These are phyloP conservation scores for Cercospora canescens DNA, from an alignment of 2,329 filamentous ascomycete genomes.

Conservation along the genomic window DNA sequence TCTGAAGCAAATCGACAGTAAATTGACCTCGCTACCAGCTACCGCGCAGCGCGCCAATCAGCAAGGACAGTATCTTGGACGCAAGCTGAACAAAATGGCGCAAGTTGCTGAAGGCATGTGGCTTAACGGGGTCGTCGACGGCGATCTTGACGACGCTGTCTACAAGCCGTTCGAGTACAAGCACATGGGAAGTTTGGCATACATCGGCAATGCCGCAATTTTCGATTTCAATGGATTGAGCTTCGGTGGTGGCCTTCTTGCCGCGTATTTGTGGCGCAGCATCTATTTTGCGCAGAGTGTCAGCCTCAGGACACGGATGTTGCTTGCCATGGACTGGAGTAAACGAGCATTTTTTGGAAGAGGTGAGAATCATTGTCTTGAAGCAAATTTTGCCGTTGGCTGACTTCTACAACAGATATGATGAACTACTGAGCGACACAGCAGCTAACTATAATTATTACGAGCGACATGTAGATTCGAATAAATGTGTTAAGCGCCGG, in stretches of 20 bases:
- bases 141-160: slow-evolving; percentile 85
- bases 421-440: slow-evolving; percentile 33
- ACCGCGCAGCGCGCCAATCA: slow-evolving; percentile 96
- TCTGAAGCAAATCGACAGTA: slow-evolving; percentile 87
- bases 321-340: slow-evolving; percentile 98
- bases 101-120: slow-evolving; percentile 71
- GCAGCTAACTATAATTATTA: neutral
- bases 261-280: slow-evolving; percentile 93
- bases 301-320: slow-evolving; percentile 80
- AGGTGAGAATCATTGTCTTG: slow-evolving; percentile 60
- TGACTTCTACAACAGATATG: slow-evolving; percentile 29
- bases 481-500: neutral
- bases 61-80: slow-evolving; percentile 87
- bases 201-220: slow-evolving; percentile 93
- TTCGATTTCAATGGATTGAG: slow-evolving; percentile 85
- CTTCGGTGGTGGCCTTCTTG: slow-evolving; percentile 79
- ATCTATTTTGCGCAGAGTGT: slow-evolving; percentile 98
- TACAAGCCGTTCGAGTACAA: slow-evolving; percentile 95
- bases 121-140: slow-evolving; percentile 80
- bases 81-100: slow-evolving; percentile 91
- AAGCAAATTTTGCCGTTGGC: slow-evolving; percentile 13
- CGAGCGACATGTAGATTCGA: slow-evolving; percentile 5
- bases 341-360: slow-evolving; percentile 93
- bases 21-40: slow-evolving; percentile 89
- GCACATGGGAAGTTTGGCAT: slow-evolving; percentile 88